These are phyloP conservation scores for Blastocystis sp. DNA, from an alignment of 352 stramenopile species.

Conservation along the genomic window DNA sequence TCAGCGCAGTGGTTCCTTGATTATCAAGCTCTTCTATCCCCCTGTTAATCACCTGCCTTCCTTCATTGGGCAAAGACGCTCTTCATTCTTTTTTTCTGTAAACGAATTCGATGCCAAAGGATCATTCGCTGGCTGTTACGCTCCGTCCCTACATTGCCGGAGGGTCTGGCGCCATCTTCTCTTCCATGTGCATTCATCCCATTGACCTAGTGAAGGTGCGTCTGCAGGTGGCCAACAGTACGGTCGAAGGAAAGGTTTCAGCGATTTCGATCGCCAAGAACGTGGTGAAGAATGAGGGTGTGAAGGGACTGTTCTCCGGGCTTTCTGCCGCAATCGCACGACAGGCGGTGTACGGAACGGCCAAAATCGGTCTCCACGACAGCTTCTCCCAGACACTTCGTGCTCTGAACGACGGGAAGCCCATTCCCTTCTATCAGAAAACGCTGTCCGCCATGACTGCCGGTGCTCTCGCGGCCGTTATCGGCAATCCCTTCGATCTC, in stretches of 20 bases:
- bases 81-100: slow-evolving; percentile 61
- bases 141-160: slow-evolving; percentile 62
- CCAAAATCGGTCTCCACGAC: slow-evolving; percentile 78
- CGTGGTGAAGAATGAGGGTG: slow-evolving; percentile 83
- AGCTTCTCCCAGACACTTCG: slow-evolving; percentile 75
- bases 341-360: slow-evolving; percentile 79
- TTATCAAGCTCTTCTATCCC: slow-evolving; percentile 25
- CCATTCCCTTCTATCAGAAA: slow-evolving; percentile 76
- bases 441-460: slow-evolving; percentile 74
- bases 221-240: slow-evolving; percentile 81
- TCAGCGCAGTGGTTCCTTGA: slow-evolving; percentile 9
- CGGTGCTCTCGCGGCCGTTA: slow-evolving; percentile 82
- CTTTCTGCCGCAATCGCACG: slow-evolving; percentile 78
- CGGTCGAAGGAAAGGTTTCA: slow-evolving; percentile 80
- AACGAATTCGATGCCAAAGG: slow-evolving; percentile 25
- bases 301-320: slow-evolving; percentile 86
- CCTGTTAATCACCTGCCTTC: slow-evolving; percentile 43
- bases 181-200: slow-evolving; percentile 80
- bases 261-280: slow-evolving; percentile 82
- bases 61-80: background rate
- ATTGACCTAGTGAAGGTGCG: slow-evolving; percentile 89
- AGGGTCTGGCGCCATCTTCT: slow-evolving; percentile 71
- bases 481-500: slow-evolving; percentile 97
- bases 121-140: slow-evolving; percentile 12
- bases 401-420: slow-evolving; percentile 73